phyloP scores from a whole-genome alignment of 495 filamentous ascomycete species.

The Xylaria bambusicola region DNA sequence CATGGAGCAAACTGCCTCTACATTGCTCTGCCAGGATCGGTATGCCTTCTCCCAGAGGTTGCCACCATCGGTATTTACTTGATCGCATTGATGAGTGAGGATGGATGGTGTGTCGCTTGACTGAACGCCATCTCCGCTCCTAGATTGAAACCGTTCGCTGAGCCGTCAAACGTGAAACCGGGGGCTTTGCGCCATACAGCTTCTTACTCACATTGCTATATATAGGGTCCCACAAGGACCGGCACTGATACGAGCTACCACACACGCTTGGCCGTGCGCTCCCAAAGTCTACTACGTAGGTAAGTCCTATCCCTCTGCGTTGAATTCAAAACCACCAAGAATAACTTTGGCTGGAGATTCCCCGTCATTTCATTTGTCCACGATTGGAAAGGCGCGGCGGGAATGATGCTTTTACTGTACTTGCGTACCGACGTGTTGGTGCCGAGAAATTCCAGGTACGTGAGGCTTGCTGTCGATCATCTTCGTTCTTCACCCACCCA shows the following conservation, averaged over 20 bases:
- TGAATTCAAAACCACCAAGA: background rate
- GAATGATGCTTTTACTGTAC: background rate
- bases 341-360: background rate
- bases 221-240: constrained; percentile 1
- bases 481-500: background rate
- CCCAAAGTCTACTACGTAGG: too few species aligned
- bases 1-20: background rate
- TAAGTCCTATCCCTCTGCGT: too few species aligned
- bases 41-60: background rate
- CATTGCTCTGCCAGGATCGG: background rate
- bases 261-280: background rate
- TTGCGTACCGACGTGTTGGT: constrained; percentile 3
- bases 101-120: background rate
- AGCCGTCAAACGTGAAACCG: constrained; percentile 11
- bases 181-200: constrained; percentile 2
- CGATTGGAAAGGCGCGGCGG: background rate
- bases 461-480: constrained; percentile 9
- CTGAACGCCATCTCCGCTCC: background rate
- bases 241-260: background rate
- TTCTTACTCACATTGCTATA: constrained; percentile 14
- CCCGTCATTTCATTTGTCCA: background rate
- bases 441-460: constrained; percentile 14
- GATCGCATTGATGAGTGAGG: background rate
- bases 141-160: constrained; percentile 9
- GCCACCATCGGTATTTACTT: background rate